phyloP scores from a whole-genome alignment of 2,329 filamentous ascomycete species.

The Fusarium avenaceum region DNA sequence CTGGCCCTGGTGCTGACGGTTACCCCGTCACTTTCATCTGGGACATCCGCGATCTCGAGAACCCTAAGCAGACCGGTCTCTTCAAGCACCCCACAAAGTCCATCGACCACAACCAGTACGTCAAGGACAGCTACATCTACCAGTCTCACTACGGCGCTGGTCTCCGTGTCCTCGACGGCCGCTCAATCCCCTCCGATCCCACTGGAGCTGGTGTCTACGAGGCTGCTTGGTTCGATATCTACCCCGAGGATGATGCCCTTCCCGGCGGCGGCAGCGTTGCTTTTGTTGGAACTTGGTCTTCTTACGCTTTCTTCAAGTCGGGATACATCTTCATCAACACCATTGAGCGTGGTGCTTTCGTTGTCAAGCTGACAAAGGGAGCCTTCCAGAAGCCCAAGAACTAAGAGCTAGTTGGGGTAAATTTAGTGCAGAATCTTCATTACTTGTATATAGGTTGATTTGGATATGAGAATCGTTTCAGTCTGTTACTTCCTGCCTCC shows the following conservation, averaged over 20 bases:
- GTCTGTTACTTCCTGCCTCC: no score
- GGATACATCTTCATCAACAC: slow-evolving; percentile 66
- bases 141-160: slow-evolving; percentile 66
- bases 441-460: neutral
- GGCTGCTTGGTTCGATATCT: slow-evolving; percentile 64
- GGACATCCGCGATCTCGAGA: slow-evolving; percentile 60
- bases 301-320: slow-evolving; percentile 63
- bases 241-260: slow-evolving; percentile 63
- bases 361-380: slow-evolving; percentile 56
- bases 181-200: slow-evolving; percentile 56
- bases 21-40: slow-evolving; percentile 66
- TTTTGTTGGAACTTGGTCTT: slow-evolving; percentile 62
- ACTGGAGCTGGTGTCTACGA: slow-evolving; percentile 62
- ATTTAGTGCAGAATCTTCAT: neutral
- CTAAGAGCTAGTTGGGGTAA: neutral
- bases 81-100: slow-evolving; percentile 58
- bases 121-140: slow-evolving; percentile 60
- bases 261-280: slow-evolving; percentile 55
- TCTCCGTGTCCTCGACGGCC: slow-evolving; percentile 58
- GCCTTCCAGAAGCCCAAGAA: slow-evolving; percentile 26
- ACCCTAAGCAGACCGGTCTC: slow-evolving; percentile 58
- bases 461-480: no score
- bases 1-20: slow-evolving; percentile 58
- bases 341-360: slow-evolving; percentile 65
- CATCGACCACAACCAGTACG: slow-evolving; percentile 65